These are phyloP conservation scores for Mucor irregularis DNA, from an alignment of 371 early-diverging fungal genomes.

Conservation along the genomic window DNA sequence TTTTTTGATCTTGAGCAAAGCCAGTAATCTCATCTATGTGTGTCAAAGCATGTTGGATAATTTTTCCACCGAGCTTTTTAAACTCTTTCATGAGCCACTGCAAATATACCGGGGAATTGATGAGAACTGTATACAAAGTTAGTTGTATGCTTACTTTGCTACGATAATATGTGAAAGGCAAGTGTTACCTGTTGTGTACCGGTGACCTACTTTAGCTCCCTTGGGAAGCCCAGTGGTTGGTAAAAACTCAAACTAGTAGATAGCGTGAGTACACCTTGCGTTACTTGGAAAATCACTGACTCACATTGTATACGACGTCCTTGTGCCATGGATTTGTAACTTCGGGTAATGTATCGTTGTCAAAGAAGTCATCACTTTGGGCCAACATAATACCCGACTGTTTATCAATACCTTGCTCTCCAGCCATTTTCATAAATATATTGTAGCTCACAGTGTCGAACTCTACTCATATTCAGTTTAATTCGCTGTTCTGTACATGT, in stretches of 20 bases:
- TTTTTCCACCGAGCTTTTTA: conserved; percentile 51
- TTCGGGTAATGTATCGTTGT: conserved; percentile 34
- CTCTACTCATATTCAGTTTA: conserved; percentile 25
- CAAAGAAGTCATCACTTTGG: conserved; percentile 48
- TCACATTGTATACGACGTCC: conserved; percentile 51
- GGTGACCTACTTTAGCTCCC: conserved; percentile 49
- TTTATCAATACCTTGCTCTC: not conserved
- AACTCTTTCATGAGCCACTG: conserved; percentile 61
- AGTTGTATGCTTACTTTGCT: not conserved
- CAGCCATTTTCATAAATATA: conserved; percentile 40
- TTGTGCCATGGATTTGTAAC: conserved; percentile 56
- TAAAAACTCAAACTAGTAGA: conserved; percentile 17
- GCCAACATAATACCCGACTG: conserved; percentile 48
- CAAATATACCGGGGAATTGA: conserved; percentile 67
- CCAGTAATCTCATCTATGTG: conserved; percentile 53
- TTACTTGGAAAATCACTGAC: not conserved
- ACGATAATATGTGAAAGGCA: not conserved
- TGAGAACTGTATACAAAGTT: conserved; percentile 30
- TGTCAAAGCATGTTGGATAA: conserved; percentile 37
- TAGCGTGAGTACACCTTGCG: not conserved
- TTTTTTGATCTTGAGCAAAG: conserved; percentile 4
- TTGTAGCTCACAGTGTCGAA: conserved; percentile 48
- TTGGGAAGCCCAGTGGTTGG: conserved; percentile 38
- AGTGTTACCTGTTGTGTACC: conserved; percentile 52
- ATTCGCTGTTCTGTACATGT: not conserved